These are phyloP conservation scores for Rhizophora apiculata DNA, from an alignment of 345 rosid species.

Conservation along the genomic window DNA sequence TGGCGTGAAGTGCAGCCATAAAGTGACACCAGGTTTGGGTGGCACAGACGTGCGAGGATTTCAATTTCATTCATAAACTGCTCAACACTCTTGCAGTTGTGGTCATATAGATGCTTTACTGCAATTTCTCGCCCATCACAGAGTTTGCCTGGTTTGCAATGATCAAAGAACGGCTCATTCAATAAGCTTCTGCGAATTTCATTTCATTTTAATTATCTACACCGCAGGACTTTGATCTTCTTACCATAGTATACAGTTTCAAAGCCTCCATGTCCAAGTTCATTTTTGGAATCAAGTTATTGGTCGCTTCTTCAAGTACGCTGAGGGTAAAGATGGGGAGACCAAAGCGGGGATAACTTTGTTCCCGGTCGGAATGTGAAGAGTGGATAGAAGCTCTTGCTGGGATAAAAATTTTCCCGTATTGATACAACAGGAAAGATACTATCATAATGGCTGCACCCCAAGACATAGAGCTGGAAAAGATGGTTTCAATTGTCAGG, in stretches of 20 bases:
- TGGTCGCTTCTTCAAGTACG: conserved; percentile 18
- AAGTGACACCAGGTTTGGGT: no score
- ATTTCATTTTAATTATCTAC: not conserved
- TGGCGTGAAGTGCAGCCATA: no score
- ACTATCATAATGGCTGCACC: conserved; percentile 19
- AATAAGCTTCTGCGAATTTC: not conserved
- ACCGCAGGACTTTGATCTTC: not conserved
- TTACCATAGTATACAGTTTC: conserved; percentile 15
- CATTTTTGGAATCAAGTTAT: not conserved
- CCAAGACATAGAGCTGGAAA: conserved; percentile 40
- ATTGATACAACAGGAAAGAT: conserved; percentile 10
- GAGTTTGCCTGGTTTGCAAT: conserved; percentile 22
- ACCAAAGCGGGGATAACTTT: conserved; percentile 1
- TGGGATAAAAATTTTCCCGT: conserved; percentile 18
- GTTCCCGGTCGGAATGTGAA: conserved; percentile 36
- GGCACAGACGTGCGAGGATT: no score
- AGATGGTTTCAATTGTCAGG: not conserved
- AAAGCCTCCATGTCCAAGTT: conserved; percentile 17
- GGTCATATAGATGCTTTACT: conserved; percentile 29
- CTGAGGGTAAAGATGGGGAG: conserved; percentile 12
- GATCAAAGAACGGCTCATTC: not conserved
- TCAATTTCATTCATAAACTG: no score
- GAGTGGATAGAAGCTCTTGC: conserved; percentile 24
- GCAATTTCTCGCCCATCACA: conserved; percentile 31
- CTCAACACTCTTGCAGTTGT: not conserved